These are phyloP conservation scores for Cladosporium phlei DNA, from an alignment of 2,329 filamentous ascomycete genomes.

Conservation along the genomic window DNA sequence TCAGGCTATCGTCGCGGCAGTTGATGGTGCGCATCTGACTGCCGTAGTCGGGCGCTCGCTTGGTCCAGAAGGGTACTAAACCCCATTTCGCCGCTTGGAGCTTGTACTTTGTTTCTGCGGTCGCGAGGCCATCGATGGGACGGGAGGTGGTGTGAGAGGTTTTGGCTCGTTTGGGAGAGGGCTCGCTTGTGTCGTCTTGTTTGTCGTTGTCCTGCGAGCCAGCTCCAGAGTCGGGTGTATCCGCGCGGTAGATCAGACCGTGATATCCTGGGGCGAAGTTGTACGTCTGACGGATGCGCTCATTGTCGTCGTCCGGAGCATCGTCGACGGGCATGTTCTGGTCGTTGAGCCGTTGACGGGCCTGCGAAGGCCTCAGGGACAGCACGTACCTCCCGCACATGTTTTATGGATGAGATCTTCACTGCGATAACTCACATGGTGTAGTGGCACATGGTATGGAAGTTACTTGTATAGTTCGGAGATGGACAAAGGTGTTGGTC, in stretches of 20 bases:
- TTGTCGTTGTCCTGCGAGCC: constrained; percentile 13
- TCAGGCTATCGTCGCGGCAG: constrained; percentile 82
- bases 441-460: too few species aligned
- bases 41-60: constrained; percentile 71
- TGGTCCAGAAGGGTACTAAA: constrained; percentile 89
- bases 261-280: constrained; percentile 88
- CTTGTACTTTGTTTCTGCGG: constrained; percentile 60
- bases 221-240: constrained; percentile 50
- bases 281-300: constrained; percentile 69
- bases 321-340: constrained; percentile 66
- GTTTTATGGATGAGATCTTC: too few species aligned
- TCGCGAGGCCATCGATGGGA: constrained; percentile 20
- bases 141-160: constrained; percentile 17
- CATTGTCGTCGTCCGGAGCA: constrained; percentile 70
- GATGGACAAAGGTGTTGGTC: neutral
- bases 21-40: constrained; percentile 87
- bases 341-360: constrained; percentile 68
- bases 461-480: too few species aligned
- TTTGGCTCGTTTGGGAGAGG: constrained; percentile 23
- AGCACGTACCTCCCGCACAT: constrained; percentile 69
- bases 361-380: constrained; percentile 60
- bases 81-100: constrained; percentile 96
- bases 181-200: constrained; percentile 23
- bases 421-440: too few species aligned
- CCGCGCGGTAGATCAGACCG: constrained; percentile 80